Base-by-base conservation (phyloP, 2,329 filamentous ascomycete genomes). In the Thielaviopsis punctulata region DNA sequence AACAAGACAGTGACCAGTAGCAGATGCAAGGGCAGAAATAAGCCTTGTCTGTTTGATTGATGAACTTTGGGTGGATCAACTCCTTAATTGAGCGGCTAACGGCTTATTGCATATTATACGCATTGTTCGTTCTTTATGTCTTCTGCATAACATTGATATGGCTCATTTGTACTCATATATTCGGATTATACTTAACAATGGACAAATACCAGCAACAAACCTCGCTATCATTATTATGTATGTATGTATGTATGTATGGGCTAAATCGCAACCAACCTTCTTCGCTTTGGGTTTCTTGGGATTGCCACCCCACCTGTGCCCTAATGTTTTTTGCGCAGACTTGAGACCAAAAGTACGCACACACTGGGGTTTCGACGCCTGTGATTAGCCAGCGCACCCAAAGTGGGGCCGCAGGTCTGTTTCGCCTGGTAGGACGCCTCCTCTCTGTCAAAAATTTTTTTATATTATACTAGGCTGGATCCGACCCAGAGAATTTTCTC, bases 301-400 rank as follows among this genome's bases (percentile, higher is more conserved):
- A 43, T 51, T 54, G 23, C 49, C 53, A 56, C 54, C 54, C 54
- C 54, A 53, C 51, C 33, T 51, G 47, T 50, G 52, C 54, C 54
- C 54, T 56, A 53, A 56, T 51, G 49, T 22, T 27, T 51, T 48
- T 49, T 54, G 5, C 21, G 23, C 21, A 30, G 24, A 45, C 19
- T 39, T 41, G 15, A 50, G 53, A 30, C 50, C 53, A 55, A 55
- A 55, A 55, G 53, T 55, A 27, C 49, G 44, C 46, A 55, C 50
- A 49, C 53, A 52, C 43, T 33, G 23, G 48, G 36, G 27, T 41
- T 56, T 51, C 48, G 23, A 10, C 43, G 13, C 25, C 30, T 53
- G 22, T 53, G 47, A 53, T 51, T 53, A 51, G 54, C 44, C 47
- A 41, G 44, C 49, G 19, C 33, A 21, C 44, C 45, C 25, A 52